Evolutionary conservation across 768 basidiomycete species (phyloP).

Genomic region (Xanthoconium stramineum): DNA sequence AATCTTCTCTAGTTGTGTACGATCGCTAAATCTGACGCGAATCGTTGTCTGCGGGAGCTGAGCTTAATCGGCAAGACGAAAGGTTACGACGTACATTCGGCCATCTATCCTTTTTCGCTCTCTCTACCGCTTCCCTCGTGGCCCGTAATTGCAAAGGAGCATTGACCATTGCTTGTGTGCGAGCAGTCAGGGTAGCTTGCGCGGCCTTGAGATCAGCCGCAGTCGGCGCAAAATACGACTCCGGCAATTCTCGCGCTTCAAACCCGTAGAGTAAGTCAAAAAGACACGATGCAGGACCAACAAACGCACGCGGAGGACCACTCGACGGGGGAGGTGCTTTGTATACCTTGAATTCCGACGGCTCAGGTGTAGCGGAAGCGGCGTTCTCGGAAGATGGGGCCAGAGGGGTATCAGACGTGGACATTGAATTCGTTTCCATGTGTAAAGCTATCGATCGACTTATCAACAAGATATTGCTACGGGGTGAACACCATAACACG

Average conservation of each 20-base stretch:
- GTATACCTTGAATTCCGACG: conserved; percentile 46
- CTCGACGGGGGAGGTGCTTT: conserved; percentile 37
- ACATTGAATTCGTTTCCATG: conserved; percentile 6
- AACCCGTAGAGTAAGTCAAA: conserved; percentile 1
- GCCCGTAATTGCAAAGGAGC: conserved; percentile 69
- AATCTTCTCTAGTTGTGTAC: conserved; percentile 72
- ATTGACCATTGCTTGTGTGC: conserved; percentile 59
- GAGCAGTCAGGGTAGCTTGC: conserved; percentile 58
- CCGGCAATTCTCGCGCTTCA: conserved; percentile 53
- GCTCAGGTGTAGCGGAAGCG: neutral
- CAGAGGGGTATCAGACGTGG: conserved; percentile 26
- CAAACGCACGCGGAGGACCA: conserved; percentile 34
- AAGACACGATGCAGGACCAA: neutral
- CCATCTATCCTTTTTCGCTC: conserved; percentile 63
- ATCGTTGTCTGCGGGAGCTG: conserved; percentile 63
- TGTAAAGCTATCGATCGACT: conserved; percentile 12
- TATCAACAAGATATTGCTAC: conserved; percentile 18
- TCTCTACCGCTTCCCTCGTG: conserved; percentile 58
- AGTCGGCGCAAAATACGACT: conserved; percentile 73
- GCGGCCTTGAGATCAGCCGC: conserved; percentile 66
- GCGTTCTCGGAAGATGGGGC: neutral
- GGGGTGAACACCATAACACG: conserved; percentile 3
- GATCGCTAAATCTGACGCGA: conserved; percentile 76
- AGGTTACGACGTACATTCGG: conserved; percentile 49
- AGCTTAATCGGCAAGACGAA: neutral